These are phyloP conservation scores for Stenogyne calaminthoides DNA, from an alignment of 305 asterid genomes.

Conservation along the genomic window DNA sequence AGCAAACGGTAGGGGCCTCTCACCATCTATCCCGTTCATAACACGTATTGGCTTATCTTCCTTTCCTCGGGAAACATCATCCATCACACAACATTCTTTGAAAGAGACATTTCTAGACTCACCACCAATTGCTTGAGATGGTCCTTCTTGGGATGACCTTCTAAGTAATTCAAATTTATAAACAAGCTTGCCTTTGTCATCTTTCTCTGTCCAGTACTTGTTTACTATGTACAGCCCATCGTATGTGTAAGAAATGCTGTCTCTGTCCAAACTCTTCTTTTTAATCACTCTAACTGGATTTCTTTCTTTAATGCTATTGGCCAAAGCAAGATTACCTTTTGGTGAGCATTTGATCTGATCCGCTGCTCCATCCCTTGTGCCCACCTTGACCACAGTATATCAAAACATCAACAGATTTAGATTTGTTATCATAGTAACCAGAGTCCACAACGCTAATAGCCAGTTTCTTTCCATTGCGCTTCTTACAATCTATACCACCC, in stretches of 20 bases:
- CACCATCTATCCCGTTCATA: slow-evolving; percentile 52
- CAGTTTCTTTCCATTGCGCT: slow-evolving; percentile 25
- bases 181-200: slow-evolving; percentile 45
- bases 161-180: slow-evolving; percentile 59
- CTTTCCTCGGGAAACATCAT: slow-evolving; percentile 43
- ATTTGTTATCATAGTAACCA: slow-evolving; percentile 38
- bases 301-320: slow-evolving; percentile 43
- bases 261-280: slow-evolving; percentile 36
- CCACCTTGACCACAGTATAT: slow-evolving; percentile 78
- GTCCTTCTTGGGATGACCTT: slow-evolving; percentile 54
- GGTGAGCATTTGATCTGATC: slow-evolving; percentile 58
- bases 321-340: slow-evolving; percentile 65
- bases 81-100: slow-evolving; percentile 41
- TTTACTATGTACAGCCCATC: slow-evolving; percentile 64
- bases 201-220: slow-evolving; percentile 44
- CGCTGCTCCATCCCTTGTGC: slow-evolving; percentile 27
- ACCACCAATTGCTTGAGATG: slow-evolving; percentile 39
- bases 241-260: slow-evolving; percentile 38
- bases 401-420: slow-evolving; percentile 38
- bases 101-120: slow-evolving; percentile 33
- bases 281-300: slow-evolving; percentile 63
- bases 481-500: slow-evolving; percentile 59
- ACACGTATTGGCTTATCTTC: slow-evolving; percentile 53
- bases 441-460: slow-evolving; percentile 64
- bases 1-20: slow-evolving; percentile 51